These are phyloP conservation scores for Moelleriella libera DNA, from an alignment of 2,329 filamentous ascomycete species.

Conservation along the genomic window DNA sequence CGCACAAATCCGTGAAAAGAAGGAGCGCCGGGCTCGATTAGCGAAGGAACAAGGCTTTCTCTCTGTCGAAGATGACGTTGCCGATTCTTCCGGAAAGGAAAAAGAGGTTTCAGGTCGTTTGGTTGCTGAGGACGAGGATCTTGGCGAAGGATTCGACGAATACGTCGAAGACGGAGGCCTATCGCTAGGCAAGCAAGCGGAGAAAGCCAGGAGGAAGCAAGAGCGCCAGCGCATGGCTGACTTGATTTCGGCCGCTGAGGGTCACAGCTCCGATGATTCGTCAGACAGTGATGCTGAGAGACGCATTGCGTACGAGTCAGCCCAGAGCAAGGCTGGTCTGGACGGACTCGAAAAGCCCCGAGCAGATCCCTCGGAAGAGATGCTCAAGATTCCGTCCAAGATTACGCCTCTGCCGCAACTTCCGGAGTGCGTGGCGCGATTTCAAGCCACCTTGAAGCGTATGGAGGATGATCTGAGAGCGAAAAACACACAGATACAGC, in stretches of 20 bases:
- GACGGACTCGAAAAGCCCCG: conserved; percentile 46
- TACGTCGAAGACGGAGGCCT: conserved; percentile 78
- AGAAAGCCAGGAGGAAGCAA: conserved; percentile 52
- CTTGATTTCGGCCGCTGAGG: conserved; percentile 69
- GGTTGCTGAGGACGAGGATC: conserved; percentile 75
- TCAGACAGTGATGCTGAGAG: conserved; percentile 59
- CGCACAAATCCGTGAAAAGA: conserved; percentile 79
- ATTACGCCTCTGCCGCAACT: conserved; percentile 69
- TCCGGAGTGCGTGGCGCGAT: conserved; percentile 46
- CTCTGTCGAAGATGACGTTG: conserved; percentile 46
- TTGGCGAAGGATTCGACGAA: conserved; percentile 86
- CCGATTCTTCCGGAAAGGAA: conserved; percentile 25
- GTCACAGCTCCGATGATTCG: conserved; percentile 43
- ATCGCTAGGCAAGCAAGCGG: conserved; percentile 63
- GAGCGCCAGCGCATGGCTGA: conserved; percentile 69
- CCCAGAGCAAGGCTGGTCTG: conserved; percentile 78
- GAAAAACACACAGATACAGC: conserved; percentile 49
- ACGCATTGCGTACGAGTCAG: conserved; percentile 71
- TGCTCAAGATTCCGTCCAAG: conserved; percentile 49
- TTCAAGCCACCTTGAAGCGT: conserved; percentile 45
- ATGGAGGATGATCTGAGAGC: conserved; percentile 50
- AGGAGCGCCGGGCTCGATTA: conserved; percentile 70
- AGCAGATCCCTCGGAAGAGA: conserved; percentile 18
- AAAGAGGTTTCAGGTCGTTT: conserved; percentile 61
- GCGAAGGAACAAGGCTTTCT: conserved; percentile 57